Evolutionary conservation across 2,329 filamentous ascomycete species (phyloP).

Genomic region (Chrysosporium keratinophilum): DNA sequence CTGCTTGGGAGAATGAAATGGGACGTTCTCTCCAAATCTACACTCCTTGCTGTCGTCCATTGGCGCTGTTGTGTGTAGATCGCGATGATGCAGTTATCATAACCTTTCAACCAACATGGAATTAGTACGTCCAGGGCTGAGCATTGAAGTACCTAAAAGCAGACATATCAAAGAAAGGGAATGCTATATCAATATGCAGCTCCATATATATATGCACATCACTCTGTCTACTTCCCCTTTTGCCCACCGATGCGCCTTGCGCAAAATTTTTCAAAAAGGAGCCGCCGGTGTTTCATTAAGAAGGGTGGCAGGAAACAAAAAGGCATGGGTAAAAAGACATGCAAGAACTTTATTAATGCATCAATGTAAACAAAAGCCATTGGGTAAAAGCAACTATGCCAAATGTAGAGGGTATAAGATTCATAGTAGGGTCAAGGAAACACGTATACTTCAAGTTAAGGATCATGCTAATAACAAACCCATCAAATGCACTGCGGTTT

Average conservation of each 20-base stretch:
- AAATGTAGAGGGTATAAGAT: conserved; percentile 4
- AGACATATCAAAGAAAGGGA: background rate
- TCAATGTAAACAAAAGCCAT: background rate
- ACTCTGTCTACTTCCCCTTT: background rate
- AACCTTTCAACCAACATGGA: too few species aligned
- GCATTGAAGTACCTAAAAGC: too few species aligned
- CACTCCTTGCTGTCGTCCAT: too few species aligned
- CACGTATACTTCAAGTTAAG: background rate
- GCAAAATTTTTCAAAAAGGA: background rate
- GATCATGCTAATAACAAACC: conserved; percentile 21
- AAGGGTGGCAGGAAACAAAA: background rate
- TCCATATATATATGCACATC: background rate
- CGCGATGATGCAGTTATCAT: too few species aligned
- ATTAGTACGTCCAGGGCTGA: too few species aligned
- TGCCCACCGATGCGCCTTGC: background rate
- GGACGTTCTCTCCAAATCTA: too few species aligned
- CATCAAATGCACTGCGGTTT: conserved; percentile 66
- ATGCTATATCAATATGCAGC: background rate
- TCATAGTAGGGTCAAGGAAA: background rate
- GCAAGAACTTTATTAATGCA: background rate
- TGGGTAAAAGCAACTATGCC: background rate
- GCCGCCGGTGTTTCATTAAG: background rate
- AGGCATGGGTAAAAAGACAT: background rate
- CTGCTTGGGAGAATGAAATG: too few species aligned
- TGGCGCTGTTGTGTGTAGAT: too few species aligned